Conservation (phyloP, 345 rosid species). For the Combretum micranthum region DNA sequence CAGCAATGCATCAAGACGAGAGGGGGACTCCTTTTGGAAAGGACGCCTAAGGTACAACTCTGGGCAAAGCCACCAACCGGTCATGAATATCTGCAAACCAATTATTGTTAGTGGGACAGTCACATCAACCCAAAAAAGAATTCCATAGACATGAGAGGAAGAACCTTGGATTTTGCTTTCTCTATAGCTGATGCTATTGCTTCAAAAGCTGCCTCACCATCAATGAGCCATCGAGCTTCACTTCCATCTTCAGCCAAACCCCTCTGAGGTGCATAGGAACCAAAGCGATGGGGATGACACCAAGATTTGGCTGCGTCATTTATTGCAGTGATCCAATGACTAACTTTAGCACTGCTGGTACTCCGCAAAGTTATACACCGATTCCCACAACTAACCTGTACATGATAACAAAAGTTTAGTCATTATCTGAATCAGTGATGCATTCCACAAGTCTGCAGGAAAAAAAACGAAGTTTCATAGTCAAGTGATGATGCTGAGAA, state of each 20-base stretch:
- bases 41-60: constrained; percentile 93
- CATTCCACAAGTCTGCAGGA: too few relatives aligned
- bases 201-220: constrained; percentile 87
- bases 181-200: constrained; percentile 81
- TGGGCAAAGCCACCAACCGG: constrained; percentile 99
- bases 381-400: constrained; percentile 61
- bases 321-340: constrained; percentile 72
- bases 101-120: constrained; percentile 4
- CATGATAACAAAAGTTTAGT: constrained; percentile 10
- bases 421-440: too few relatives aligned
- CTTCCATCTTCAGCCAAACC: constrained; percentile 81
- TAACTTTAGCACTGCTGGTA: constrained; percentile 50
- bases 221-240: constrained; percentile 87
- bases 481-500: neutral
- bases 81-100: constrained; percentile 63
- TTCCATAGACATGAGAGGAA: constrained; percentile 5
- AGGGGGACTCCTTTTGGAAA: constrained; percentile 43
- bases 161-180: constrained; percentile 80
- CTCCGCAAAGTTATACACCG: constrained; percentile 50
- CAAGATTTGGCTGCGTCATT: constrained; percentile 56
- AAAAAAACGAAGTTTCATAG: neutral
- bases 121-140: neutral
- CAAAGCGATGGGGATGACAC: constrained; percentile 74
- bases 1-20: constrained; percentile 68
- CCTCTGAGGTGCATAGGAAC: constrained; percentile 77